Evolutionary conservation across 345 rosid genomes (phyloP), one percentile per base, ranked within the genome.

Genomic region (Excoecaria cochinchinensis): DNA sequence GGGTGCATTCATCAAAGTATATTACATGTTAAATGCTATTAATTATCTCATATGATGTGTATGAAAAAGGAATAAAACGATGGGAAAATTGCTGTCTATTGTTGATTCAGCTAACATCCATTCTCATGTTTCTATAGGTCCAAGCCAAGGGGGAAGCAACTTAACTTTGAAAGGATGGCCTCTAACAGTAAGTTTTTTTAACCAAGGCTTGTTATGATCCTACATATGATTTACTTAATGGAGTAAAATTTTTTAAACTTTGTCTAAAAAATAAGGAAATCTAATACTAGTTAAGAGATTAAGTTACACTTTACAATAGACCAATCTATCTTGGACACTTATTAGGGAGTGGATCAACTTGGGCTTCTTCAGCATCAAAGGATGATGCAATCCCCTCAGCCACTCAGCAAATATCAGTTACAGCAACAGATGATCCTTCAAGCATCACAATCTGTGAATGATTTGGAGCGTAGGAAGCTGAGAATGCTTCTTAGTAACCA

Each of bases 111-210:
- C 48, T 67, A 65, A 74, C 63, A 69, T 14, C 61, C 58, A 16
- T 76, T 70, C 42, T 73, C 6, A 19, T 70, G 58, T 78, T 61
- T 25, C 57, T 58, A 15, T 42, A 89, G 93, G 90, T 57, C 74
- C 86, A 67, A 84, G 77, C 79, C 93, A 84, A 85, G 83, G 83
- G 48, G 89, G 85, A 47, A 80, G 84, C 83, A 85, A 76, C 76
- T 83, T 87, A 85, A 79, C 93, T 48, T 71, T 87, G 84, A 87
- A 87, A 81, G 91, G 93, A 74, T 87, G 91, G 93, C 93, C 93
- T 71, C 79, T 89, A 66, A 81, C 91, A 0, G 93, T 89, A 79
- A 74, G 89, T 76, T 65, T 53, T 31, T 48, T 24, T 51, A 21
- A 46, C 31, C 17, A 21, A 67, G 13, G 46, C 10, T 68, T 51